Percentiles rank a stretch among this genome's conserved stretches.
These are phyloP conservation scores for Avicennia marina DNA, from an alignment of 257 asterid genomes.

Conservation along the genomic window DNA sequence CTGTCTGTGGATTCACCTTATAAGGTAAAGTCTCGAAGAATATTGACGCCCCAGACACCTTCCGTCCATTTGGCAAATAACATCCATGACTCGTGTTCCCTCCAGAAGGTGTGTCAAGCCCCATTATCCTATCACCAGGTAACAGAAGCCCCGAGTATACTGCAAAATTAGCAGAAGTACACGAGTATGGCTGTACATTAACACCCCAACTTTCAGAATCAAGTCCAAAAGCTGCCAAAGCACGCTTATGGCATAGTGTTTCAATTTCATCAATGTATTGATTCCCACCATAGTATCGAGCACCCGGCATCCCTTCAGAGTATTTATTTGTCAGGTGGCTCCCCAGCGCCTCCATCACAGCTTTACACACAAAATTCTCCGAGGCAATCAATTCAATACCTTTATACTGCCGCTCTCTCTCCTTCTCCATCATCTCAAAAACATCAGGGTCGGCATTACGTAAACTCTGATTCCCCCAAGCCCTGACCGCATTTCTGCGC, in stretches of 20 bases:
- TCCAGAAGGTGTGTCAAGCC: conserved; percentile 96
- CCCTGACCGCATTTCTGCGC: conserved; percentile 47
- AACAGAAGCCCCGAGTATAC: conserved; percentile 83
- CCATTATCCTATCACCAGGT: conserved; percentile 98
- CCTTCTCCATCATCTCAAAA: conserved; percentile 89
- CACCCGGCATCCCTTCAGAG: conserved; percentile 93
- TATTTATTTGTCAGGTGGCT: conserved; percentile 89
- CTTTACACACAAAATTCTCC: conserved; percentile 91
- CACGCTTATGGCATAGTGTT: conserved; percentile 72
- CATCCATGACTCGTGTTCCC: conserved; percentile 98
- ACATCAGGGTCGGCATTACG: conserved; percentile 71
- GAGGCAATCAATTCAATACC: conserved; percentile 97
- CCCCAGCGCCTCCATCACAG: conserved; percentile 94
- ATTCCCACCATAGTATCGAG: conserved; percentile 92
- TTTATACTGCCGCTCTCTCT: conserved; percentile 71
- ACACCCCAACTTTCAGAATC: conserved; percentile 93
- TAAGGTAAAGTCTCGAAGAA: conserved; percentile 90
- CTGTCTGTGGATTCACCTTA: conserved; percentile 90
- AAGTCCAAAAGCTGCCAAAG: conserved; percentile 80
- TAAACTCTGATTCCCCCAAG: conserved; percentile 87
- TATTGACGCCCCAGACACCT: conserved; percentile 92
- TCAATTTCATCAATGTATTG: conserved; percentile 95
- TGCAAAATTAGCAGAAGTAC: conserved; percentile 95
- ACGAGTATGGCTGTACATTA: conserved; percentile 93
- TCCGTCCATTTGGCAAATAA: conserved; percentile 89